Conservation (phyloP, 768 basidiomycete species). For the Mycena metata region DNA sequence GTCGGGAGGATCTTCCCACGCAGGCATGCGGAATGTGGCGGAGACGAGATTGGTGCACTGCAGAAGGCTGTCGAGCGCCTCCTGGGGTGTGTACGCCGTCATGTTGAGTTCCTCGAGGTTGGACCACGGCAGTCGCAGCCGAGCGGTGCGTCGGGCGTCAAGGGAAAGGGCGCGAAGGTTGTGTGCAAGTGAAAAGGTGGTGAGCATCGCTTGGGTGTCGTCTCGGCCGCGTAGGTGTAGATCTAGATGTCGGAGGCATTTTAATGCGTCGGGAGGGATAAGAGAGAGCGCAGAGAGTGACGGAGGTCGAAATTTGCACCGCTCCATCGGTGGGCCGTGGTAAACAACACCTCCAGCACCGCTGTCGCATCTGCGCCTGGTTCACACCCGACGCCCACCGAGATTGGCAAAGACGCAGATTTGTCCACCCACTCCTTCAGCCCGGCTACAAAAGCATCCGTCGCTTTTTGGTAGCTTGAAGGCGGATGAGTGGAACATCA, state of each 20-base stretch:
- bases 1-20: conserved; percentile 7
- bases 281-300: conserved; percentile 1
- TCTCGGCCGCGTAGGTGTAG: background rate
- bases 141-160: background rate
- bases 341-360: background rate
- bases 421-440: conserved; percentile 17
- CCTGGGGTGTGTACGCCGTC: background rate
- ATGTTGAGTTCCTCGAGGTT: conserved; percentile 9
- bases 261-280: background rate
- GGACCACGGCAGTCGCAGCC: conserved; percentile 22
- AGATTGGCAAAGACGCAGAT: conserved; percentile 16
- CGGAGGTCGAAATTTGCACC: background rate
- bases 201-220: background rate
- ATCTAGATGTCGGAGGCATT: background rate
- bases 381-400: background rate
- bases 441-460: background rate
- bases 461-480: no score
- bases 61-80: conserved; percentile 4
- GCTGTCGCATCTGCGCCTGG: background rate
- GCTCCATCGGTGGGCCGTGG: conserved; percentile 10
- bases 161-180: background rate
- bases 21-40: background rate
- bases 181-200: background rate
- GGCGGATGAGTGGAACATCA: no score
- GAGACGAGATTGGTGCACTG: conserved; percentile 14